Conservation (phyloP, 495 filamentous ascomycete species). For the Annulohypoxylon bovei region DNA sequence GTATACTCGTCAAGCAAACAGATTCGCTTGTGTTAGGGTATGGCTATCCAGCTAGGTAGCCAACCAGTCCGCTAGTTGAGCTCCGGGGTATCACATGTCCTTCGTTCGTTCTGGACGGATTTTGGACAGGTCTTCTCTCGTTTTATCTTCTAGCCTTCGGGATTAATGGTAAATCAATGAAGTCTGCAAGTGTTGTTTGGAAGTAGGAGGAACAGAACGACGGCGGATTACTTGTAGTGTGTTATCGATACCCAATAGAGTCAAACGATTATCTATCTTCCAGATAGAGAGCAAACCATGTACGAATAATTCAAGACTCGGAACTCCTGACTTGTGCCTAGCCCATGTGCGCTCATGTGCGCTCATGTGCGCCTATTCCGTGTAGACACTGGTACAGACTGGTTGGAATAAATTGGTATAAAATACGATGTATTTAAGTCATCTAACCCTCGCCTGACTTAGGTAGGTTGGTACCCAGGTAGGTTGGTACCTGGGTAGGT, state of each 20-base stretch:
- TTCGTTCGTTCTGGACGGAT: neutral
- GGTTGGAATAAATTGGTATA: too few species aligned
- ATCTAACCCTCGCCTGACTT: neutral
- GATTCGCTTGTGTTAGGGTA: neutral
- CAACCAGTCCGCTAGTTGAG: neutral
- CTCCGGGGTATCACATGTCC: neutral
- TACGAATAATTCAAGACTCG: neutral
- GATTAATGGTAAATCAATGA: neutral
- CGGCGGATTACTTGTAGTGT: neutral
- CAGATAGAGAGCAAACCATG: neutral
- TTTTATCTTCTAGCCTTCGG: neutral
- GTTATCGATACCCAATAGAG: slow-evolving; percentile 18
- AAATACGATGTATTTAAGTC: neutral
- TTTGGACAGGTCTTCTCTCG: neutral
- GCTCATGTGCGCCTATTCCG: too few species aligned
- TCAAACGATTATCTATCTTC: neutral
- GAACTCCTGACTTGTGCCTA: neutral
- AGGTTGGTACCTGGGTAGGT: neutral
- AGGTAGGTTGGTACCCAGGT: neutral
- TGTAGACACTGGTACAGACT: too few species aligned
- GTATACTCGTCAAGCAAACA: neutral
- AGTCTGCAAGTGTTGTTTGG: neutral
- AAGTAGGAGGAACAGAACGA: neutral
- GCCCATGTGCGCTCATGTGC: neutral
- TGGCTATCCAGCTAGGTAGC: neutral